These are phyloP conservation scores for Penicillium sp. DNA, from an alignment of 2,329 filamentous ascomycete species.

Conservation along the genomic window DNA sequence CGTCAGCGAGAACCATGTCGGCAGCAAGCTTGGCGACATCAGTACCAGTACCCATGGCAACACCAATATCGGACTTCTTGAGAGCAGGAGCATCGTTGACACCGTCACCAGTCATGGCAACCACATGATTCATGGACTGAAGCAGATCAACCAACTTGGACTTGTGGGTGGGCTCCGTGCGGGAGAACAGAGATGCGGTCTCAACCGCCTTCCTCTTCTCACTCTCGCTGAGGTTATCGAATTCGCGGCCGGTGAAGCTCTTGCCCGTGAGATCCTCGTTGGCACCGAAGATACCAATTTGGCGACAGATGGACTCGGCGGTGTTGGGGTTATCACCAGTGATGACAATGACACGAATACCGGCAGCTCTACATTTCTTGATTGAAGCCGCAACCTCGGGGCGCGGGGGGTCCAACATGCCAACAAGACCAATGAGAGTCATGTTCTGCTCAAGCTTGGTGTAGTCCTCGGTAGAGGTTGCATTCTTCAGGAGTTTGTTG, in stretches of 20 bases:
- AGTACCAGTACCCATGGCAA: conserved; percentile 97
- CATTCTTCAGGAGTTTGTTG: conserved; percentile 68
- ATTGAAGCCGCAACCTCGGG: conserved; percentile 87
- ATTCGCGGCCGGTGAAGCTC: conserved; percentile 93
- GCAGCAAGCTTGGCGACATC: conserved; percentile 95
- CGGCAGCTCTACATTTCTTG: conserved; percentile 83
- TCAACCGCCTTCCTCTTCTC: conserved; percentile 84
- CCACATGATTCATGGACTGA: conserved; percentile 87
- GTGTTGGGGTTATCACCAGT: conserved; percentile 98
- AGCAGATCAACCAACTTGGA: conserved; percentile 96
- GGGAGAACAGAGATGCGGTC: conserved; percentile 87
- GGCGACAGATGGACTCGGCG: conserved; percentile 93
- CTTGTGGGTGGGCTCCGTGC: conserved; percentile 94
- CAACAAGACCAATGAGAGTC: conserved; percentile 89
- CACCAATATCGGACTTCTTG: conserved; percentile 98
- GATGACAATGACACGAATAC: conserved; percentile 96
- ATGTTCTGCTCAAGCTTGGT: conserved; percentile 85
- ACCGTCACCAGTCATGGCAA: conserved; percentile 98
- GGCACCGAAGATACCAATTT: conserved; percentile 87
- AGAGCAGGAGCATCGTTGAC: conserved; percentile 97
- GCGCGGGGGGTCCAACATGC: conserved; percentile 95
- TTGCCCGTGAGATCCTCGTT: conserved; percentile 84
- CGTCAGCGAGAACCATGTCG: conserved; percentile 97
- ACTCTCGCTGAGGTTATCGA: conserved; percentile 75
- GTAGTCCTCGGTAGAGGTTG: conserved; percentile 83